Evolutionary conservation across 768 basidiomycete genomes (phyloP).

Genomic region (Tulasnella calospora): DNA sequence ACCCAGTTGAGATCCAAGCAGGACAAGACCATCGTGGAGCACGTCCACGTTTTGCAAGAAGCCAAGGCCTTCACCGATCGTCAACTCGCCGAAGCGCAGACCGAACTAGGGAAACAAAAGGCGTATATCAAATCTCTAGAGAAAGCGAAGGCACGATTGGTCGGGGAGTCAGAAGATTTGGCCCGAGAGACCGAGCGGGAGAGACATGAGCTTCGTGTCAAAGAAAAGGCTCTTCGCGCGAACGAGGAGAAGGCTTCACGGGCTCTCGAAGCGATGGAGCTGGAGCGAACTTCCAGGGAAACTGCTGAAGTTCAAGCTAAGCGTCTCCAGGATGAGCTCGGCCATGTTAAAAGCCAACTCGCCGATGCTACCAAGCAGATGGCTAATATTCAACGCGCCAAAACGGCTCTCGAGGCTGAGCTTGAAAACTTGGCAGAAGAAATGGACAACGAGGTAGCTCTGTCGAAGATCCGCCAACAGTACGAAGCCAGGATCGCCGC

Average conservation of each 20-base stretch:
- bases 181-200: slow-evolving; percentile 67
- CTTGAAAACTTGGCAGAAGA: slow-evolving; percentile 63
- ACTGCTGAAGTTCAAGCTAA: slow-evolving; percentile 57
- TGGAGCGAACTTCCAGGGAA: slow-evolving; percentile 62
- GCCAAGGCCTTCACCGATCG: slow-evolving; percentile 92
- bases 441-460: slow-evolving; percentile 48
- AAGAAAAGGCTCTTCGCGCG: slow-evolving; percentile 59
- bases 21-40: slow-evolving; percentile 98
- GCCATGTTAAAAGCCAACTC: slow-evolving; percentile 51
- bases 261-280: slow-evolving; percentile 57
- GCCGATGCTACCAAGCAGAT: slow-evolving; percentile 55
- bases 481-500: slow-evolving; percentile 59
- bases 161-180: slow-evolving; percentile 79
- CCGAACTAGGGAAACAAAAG: slow-evolving; percentile 67
- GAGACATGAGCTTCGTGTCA: slow-evolving; percentile 56
- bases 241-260: slow-evolving; percentile 59
- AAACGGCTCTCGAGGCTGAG: slow-evolving; percentile 61
- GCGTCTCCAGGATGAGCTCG: slow-evolving; percentile 58
- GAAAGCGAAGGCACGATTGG: slow-evolving; percentile 67
- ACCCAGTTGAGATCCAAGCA: slow-evolving; percentile 80
- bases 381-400: slow-evolving; percentile 52
- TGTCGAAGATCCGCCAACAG: slow-evolving; percentile 57
- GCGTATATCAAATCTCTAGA: slow-evolving; percentile 81
- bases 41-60: slow-evolving; percentile 92
- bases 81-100: slow-evolving; percentile 75